Evolutionary conservation across 2,329 filamentous ascomycete genomes (phyloP).

Genomic region (Blastomyces percursus): DNA sequence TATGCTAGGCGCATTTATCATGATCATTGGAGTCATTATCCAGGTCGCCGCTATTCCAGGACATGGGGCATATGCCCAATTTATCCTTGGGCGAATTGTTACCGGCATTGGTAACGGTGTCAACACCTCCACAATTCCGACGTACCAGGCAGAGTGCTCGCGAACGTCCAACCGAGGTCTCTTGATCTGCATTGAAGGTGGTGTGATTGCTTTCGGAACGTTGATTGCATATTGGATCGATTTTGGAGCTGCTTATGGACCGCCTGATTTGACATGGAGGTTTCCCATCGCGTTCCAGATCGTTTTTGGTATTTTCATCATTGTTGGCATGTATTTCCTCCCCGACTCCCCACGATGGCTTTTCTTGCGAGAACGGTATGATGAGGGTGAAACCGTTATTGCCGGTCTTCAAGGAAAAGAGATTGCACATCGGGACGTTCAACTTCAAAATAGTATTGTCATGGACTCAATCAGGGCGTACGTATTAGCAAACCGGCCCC

Average conservation of each 20-base stretch:
- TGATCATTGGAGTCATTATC: constrained; percentile 21
- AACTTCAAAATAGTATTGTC: constrained; percentile 48
- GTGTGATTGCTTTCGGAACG: constrained; percentile 35
- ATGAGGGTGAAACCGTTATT: constrained; percentile 37
- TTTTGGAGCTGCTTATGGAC: constrained; percentile 25
- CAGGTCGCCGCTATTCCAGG: constrained; percentile 13
- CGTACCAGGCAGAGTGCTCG: constrained; percentile 40
- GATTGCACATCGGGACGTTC: constrained; percentile 43
- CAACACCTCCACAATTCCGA: constrained; percentile 40
- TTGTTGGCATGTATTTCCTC: constrained; percentile 26
- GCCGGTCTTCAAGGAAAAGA: constrained; percentile 35
- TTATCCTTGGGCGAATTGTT: constrained; percentile 39
- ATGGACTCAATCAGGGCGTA: constrained; percentile 51
- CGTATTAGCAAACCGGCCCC: constrained; percentile 22
- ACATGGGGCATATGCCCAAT: constrained; percentile 34
- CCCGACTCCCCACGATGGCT: constrained; percentile 28
- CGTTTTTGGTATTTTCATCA: constrained; percentile 35
- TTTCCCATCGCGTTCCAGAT: constrained; percentile 41
- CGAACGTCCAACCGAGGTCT: constrained; percentile 44
- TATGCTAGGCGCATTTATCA: constrained; percentile 45
- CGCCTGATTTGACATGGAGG: constrained; percentile 28
- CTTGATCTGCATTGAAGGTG: constrained; percentile 45
- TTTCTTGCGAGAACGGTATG: constrained; percentile 23
- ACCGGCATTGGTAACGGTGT: constrained; percentile 42
- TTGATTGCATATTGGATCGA: constrained; percentile 39